A percentile compares a stretch with the other conserved stretches of the same genome.
Conservation (phyloP, 2,329 filamentous ascomycete species). For the Cytospora chrysosperma region DNA sequence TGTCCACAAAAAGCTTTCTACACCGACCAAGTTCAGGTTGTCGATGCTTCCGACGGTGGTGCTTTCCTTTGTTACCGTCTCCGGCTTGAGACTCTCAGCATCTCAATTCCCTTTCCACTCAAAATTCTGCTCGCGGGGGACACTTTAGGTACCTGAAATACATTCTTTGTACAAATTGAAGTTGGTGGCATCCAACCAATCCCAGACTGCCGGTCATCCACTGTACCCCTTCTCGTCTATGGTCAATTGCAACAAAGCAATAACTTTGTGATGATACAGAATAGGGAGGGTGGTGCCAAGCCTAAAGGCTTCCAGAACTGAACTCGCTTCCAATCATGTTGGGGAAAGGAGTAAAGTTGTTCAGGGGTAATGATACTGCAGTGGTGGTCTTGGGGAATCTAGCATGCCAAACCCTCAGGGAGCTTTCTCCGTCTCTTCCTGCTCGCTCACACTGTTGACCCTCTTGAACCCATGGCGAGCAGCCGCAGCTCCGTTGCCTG, state of each 20-base stretch:
- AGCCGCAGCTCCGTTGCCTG: conserved; percentile 10
- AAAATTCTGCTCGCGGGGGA: conserved; percentile 15
- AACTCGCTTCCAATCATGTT: neutral
- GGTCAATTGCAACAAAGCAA: neutral
- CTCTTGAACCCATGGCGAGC: conserved; percentile 41
- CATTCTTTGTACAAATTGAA: conserved; percentile 21
- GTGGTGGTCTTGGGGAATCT: neutral
- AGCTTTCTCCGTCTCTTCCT: conserved; percentile 57
- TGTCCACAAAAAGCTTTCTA: conserved; percentile 11
- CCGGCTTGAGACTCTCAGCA: neutral
- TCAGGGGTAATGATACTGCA: neutral
- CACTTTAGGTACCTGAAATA: neutral
- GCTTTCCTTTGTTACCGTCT: neutral
- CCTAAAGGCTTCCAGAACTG: neutral
- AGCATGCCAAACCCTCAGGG: neutral
- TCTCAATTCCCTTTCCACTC: conserved; percentile 5
- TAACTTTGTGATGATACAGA: neutral
- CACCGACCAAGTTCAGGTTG: conserved; percentile 24
- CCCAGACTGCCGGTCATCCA: neutral
- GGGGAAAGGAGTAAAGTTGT: too few species aligned
- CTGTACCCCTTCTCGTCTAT: neutral
- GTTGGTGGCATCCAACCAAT: neutral
- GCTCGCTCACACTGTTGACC: conserved; percentile 53
- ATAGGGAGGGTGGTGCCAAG: neutral
- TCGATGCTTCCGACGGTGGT: conserved; percentile 16